Evolutionary conservation across 306 rosid species (phyloP).

Genomic region (Pterocarpus macrocarpus): DNA sequence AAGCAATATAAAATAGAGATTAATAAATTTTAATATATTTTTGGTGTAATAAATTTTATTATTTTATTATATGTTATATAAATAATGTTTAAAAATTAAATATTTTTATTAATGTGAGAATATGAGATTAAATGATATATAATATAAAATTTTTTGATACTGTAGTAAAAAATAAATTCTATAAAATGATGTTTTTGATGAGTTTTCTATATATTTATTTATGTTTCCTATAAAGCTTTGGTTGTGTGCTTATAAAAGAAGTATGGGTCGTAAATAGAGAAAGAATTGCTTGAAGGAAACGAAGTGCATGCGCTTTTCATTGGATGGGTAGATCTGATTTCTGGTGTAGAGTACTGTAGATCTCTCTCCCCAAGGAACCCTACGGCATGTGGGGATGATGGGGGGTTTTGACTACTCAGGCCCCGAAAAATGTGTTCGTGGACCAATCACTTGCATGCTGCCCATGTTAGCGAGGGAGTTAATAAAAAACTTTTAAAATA

Average conservation of each 20-base stretch:
- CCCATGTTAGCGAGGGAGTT: background rate
- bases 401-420: conserved; percentile 36
- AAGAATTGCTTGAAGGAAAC: background rate
- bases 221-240: background rate
- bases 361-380: background rate
- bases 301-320: background rate
- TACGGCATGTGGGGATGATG: conserved; percentile 26
- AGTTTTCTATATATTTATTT: background rate
- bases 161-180: too few species aligned
- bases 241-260: background rate
- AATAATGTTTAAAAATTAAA: too few species aligned
- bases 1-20: too few species aligned
- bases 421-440: background rate
- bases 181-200: too few species aligned
- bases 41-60: too few species aligned
- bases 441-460: conserved; percentile 2
- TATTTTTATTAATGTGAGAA: too few species aligned
- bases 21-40: too few species aligned
- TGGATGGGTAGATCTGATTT: conserved; percentile 39
- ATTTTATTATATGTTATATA: too few species aligned
- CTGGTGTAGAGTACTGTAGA: background rate
- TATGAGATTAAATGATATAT: too few species aligned
- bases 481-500: too few species aligned
- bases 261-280: background rate
- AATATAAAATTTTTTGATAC: too few species aligned